phyloP scores from a whole-genome alignment of 2,329 filamentous ascomycete genomes.

The Colletotrichum melonis region DNA sequence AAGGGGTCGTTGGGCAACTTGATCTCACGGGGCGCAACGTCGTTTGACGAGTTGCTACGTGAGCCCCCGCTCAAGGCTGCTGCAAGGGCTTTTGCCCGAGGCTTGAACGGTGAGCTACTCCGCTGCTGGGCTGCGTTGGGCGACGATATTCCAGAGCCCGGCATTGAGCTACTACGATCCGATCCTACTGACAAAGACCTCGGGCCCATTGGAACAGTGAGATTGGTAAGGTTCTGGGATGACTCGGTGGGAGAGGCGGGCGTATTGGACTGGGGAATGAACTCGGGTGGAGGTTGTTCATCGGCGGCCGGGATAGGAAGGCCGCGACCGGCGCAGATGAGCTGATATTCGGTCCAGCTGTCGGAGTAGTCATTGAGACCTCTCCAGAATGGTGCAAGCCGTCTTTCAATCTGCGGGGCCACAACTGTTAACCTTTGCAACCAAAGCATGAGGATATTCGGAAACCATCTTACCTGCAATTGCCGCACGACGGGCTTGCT shows the following conservation, averaged over 20 bases:
- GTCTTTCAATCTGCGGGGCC: slow-evolving; percentile 81
- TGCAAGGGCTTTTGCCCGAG: slow-evolving; percentile 89
- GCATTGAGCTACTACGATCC: slow-evolving; percentile 72
- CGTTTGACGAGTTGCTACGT: slow-evolving; percentile 77
- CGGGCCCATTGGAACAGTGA: slow-evolving; percentile 83
- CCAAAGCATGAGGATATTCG: slow-evolving; percentile 42
- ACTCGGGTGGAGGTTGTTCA: slow-evolving; percentile 79
- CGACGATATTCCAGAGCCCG: slow-evolving; percentile 66
- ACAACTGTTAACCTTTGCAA: background rate
- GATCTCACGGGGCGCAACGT: slow-evolving; percentile 82
- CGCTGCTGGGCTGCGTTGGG: slow-evolving; percentile 53
- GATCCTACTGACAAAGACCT: slow-evolving; percentile 84
- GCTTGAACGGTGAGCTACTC: slow-evolving; percentile 75
- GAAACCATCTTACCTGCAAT: slow-evolving; percentile 73
- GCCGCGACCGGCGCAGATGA: slow-evolving; percentile 90
- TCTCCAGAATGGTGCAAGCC: slow-evolving; percentile 94
- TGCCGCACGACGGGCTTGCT: slow-evolving; percentile 90
- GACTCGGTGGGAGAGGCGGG: slow-evolving; percentile 61
- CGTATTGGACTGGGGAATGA: slow-evolving; percentile 59
- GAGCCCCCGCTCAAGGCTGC: slow-evolving; percentile 81
- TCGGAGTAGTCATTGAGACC: slow-evolving; percentile 90
- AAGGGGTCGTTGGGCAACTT: slow-evolving; percentile 83
- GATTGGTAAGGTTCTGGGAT: slow-evolving; percentile 72
- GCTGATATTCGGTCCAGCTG: slow-evolving; percentile 93
- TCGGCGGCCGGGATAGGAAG: slow-evolving; percentile 87